phyloP scores from a whole-genome alignment of 345 rosid genomes.

The Moringa oleifera region DNA sequence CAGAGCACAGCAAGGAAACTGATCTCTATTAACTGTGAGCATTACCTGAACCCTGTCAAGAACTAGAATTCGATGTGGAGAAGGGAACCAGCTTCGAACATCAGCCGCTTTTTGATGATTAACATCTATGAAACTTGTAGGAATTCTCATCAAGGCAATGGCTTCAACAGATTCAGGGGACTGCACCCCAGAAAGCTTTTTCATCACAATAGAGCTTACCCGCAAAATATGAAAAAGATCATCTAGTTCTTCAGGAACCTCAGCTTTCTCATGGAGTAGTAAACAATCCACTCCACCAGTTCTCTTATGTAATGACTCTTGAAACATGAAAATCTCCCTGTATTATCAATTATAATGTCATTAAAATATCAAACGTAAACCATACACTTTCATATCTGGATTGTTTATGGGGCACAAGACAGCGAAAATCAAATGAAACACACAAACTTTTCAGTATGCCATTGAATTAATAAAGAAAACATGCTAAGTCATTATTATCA shows the following conservation, averaged over 20 bases:
- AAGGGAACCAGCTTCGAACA: conserved; percentile 58
- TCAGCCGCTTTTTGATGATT: conserved; percentile 24
- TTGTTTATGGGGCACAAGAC: neutral
- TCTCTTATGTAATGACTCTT: conserved; percentile 31
- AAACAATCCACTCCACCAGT: conserved; percentile 48
- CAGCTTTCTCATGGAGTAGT: conserved; percentile 51
- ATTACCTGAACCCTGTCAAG: conserved; percentile 84
- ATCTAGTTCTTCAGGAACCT: conserved; percentile 48
- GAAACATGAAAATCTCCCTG: conserved; percentile 69
- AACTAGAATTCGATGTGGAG: conserved; percentile 63
- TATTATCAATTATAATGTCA: neutral
- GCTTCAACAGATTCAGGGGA: conserved; percentile 75
- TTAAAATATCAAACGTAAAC: no score
- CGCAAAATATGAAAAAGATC: conserved; percentile 34
- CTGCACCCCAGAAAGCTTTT: conserved; percentile 74
- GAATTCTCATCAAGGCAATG: conserved; percentile 70
- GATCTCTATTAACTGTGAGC: neutral
- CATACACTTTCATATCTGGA: neutral
- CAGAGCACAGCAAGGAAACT: no score
- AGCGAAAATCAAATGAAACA: neutral
- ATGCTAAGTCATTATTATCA: no score
- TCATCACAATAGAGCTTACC: conserved; percentile 63
- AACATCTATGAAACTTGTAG: conserved; percentile 50
- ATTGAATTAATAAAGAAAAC: no score
- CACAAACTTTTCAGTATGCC: no score